Percentiles rank a stretch among this genome's conserved stretches.
phyloP scores from a whole-genome alignment of 108 stramenopile species.

The Nitzschia inconspicua region DNA sequence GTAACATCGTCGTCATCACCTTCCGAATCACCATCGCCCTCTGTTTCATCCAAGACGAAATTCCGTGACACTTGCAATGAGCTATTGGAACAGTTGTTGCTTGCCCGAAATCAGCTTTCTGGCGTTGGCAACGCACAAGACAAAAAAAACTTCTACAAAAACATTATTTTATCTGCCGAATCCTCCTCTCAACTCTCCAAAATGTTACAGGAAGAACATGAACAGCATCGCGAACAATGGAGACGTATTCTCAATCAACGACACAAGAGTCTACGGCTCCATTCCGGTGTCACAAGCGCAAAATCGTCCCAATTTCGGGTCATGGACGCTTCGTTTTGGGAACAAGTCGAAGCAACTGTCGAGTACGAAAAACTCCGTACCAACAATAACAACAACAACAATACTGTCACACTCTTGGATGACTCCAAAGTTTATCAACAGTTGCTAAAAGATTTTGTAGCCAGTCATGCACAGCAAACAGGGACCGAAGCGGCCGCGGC shows the following conservation, averaged over 20 bases:
- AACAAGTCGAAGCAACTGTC: conserved; percentile 53
- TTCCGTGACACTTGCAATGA: conserved; percentile 26
- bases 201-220: conserved; percentile 54
- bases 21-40: neutral
- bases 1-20: neutral
- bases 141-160: conserved; percentile 18
- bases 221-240: conserved; percentile 44
- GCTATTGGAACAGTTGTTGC: conserved; percentile 31
- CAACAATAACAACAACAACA: neutral
- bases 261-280: conserved; percentile 59
- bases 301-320: conserved; percentile 40
- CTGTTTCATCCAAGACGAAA: too few species aligned
- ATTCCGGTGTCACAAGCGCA: conserved; percentile 36
- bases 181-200: conserved; percentile 13
- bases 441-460: conserved; percentile 81
- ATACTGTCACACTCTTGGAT: conserved; percentile 41
- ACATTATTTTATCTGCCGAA: neutral
- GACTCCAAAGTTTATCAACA: conserved; percentile 93
- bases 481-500: conserved; percentile 34
- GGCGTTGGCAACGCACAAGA: conserved; percentile 1
- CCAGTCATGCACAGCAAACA: conserved; percentile 25
- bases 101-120: conserved; percentile 21
- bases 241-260: conserved; percentile 50
- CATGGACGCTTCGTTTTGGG: conserved; percentile 48
- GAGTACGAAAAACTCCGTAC: conserved; percentile 34